Evolutionary conservation across 2,329 filamentous ascomycete genomes (phyloP).

Genomic region (Verticillium nubilum): DNA sequence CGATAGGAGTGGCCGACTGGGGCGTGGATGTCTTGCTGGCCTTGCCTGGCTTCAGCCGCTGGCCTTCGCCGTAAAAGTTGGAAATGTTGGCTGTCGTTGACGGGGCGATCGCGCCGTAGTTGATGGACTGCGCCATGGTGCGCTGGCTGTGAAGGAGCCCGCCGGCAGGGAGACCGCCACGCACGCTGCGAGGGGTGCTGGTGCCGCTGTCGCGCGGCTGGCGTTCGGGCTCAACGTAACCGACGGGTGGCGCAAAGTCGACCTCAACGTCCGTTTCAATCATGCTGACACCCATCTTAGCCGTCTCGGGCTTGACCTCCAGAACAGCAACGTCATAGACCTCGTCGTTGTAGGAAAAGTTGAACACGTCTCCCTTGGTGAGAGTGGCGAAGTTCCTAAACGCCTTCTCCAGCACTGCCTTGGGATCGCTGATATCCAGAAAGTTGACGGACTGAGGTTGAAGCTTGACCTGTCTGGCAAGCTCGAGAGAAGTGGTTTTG

Average conservation of each 20-base stretch:
- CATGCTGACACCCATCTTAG: constrained; percentile 84
- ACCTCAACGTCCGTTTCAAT: constrained; percentile 95
- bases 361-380: constrained; percentile 91
- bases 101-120: constrained; percentile 86
- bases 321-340: constrained; percentile 89
- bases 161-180: constrained; percentile 60
- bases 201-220: constrained; percentile 61
- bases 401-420: constrained; percentile 92
- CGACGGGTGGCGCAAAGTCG: constrained; percentile 89
- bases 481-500: constrained; percentile 87
- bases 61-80: constrained; percentile 75
- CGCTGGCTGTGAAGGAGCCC: constrained; percentile 79
- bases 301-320: constrained; percentile 81
- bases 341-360: constrained; percentile 93
- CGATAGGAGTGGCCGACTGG: constrained; percentile 67
- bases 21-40: constrained; percentile 68
- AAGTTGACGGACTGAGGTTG: constrained; percentile 92
- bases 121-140: constrained; percentile 97
- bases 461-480: constrained; percentile 90
- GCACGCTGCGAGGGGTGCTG: constrained; percentile 70
- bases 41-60: constrained; percentile 80
- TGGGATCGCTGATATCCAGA: constrained; percentile 94
- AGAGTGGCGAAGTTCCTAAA: constrained; percentile 94
- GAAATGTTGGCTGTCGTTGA: constrained; percentile 65
- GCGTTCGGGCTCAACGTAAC: constrained; percentile 83